Evolutionary conservation across 139 green algal species (phyloP).

Genomic region (Pseudopediastrum boryanum): DNA sequence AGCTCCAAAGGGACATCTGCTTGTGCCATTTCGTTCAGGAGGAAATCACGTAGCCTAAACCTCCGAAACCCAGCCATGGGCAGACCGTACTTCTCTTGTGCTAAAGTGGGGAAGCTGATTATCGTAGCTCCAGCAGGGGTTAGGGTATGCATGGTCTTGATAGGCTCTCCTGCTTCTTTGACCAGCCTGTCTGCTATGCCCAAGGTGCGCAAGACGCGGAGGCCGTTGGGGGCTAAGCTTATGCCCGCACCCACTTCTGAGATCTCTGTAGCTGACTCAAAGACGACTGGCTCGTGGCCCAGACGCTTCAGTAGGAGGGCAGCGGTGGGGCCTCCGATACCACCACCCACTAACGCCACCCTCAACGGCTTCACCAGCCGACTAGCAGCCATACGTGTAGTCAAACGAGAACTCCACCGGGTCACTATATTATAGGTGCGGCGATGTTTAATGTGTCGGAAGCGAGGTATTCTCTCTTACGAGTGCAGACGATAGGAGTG

Average conservation of each 20-base stretch:
- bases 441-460: too few relatives aligned
- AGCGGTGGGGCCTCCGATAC: too few relatives aligned
- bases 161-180: conserved; percentile 4
- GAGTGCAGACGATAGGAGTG: too few relatives aligned
- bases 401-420: too few relatives aligned
- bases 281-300: too few relatives aligned
- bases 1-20: conserved; percentile 20
- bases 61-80: conserved; percentile 19
- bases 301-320: too few relatives aligned
- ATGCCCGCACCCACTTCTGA: conserved; percentile 34
- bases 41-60: conserved; percentile 8
- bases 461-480: too few relatives aligned
- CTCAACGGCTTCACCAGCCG: too few relatives aligned
- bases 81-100: not conserved
- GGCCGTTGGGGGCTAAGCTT: conserved; percentile 29
- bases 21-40: conserved; percentile 5
- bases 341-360: too few relatives aligned
- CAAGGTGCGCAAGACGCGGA: conserved; percentile 24
- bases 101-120: not conserved
- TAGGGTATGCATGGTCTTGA: not conserved
- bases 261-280: too few relatives aligned
- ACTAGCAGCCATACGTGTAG: too few relatives aligned
- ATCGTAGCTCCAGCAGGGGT: not conserved
- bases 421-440: too few relatives aligned
- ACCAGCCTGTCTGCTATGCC: not conserved